Conservation (phyloP, 257 asterid genomes). For the Ilex asprella region DNA sequence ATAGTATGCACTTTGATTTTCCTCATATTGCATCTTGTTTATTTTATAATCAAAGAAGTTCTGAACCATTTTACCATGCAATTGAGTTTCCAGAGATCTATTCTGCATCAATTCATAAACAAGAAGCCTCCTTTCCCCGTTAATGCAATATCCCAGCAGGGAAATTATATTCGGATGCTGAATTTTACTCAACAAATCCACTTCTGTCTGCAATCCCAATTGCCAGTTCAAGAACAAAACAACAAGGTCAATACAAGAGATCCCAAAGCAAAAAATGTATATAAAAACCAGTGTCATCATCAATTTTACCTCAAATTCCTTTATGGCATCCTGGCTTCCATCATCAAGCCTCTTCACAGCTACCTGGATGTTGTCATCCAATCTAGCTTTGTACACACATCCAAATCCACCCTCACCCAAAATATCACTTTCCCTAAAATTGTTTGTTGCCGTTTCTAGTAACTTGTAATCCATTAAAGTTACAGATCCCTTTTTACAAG, state of each 20-base stretch:
- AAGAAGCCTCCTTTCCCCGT: slow-evolving; percentile 54
- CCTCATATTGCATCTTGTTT: not conserved
- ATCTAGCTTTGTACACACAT: slow-evolving; percentile 53
- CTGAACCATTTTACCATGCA: slow-evolving; percentile 42
- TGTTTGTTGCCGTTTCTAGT: slow-evolving; percentile 51
- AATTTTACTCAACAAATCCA: slow-evolving; percentile 52
- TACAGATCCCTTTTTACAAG: slow-evolving; percentile 22
- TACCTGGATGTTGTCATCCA: slow-evolving; percentile 37
- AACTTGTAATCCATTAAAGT: slow-evolving; percentile 44
- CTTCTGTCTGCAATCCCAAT: slow-evolving; percentile 53
- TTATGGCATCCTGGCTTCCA: slow-evolving; percentile 32
- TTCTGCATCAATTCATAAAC: slow-evolving; percentile 57
- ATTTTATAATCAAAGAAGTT: not conserved
- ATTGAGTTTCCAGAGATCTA: slow-evolving; percentile 66
- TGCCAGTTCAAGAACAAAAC: not conserved
- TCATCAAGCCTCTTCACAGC: slow-evolving; percentile 60
- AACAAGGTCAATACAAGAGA: not conserved
- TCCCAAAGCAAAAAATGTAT: not conserved
- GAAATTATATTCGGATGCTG: slow-evolving; percentile 63
- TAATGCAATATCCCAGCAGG: slow-evolving; percentile 55
- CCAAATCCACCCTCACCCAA: slow-evolving; percentile 76
- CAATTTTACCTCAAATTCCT: slow-evolving; percentile 54
- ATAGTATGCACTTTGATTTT: slow-evolving; percentile 1
- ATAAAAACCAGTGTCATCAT: not conserved
- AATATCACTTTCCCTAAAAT: slow-evolving; percentile 38